Base-by-base conservation (phyloP, 2,329 filamentous ascomycete genomes). In the Ophiostoma perfectum region DNA sequence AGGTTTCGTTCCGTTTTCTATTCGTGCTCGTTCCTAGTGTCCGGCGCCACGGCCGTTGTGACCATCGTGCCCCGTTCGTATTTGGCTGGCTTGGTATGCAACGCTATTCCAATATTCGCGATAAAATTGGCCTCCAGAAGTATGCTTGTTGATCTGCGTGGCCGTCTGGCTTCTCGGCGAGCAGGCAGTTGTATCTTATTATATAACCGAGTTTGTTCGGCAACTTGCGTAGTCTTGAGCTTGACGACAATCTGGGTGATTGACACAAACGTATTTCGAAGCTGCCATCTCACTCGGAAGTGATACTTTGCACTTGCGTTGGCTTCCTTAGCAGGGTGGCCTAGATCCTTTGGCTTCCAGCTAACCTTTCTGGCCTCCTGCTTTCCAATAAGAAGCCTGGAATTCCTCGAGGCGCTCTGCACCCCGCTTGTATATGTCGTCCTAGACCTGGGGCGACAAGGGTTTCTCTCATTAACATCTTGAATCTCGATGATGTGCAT, bases 11-110 rank as follows among this genome's bases (percentile, higher is more conserved):
- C 49, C 49, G 49, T 55, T 55, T 55, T 27, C n/a, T 27, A 55
- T 55, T 55, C 49, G 49, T 55, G n/a, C 12, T 47, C 45, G 12
- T 55, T 55, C 49, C 49, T 55, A 55, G 49, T 55, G 7, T 55
- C 49, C 49, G 49, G 49, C n/a, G 14, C n/a, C n/a, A 52, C 27
- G n/a, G 49, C 49, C 11, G 44, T 5, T n/a, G 14, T 4, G 3
- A 16, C 45, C 45, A 47, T 14, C 3, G 47, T 14, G n/a, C 47
- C 18, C 18, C 16, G 47, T 7, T 11, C 6, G 45, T 47, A 14
- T 55, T 55, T 27, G 49, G 49, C 49, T 18, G 49, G 49, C 47
- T 52, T 52, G 47, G 47, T 27, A 52, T 52, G 47, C 47, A 8
- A 52, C 47, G 16, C 47, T 52, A n/a, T 52, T 16, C 5, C 45